Evolutionary conservation across 495 filamentous ascomycete species (phyloP), one percentile per base, ranked within the genome.

Genomic region (Chlorociboria aeruginascens): DNA sequence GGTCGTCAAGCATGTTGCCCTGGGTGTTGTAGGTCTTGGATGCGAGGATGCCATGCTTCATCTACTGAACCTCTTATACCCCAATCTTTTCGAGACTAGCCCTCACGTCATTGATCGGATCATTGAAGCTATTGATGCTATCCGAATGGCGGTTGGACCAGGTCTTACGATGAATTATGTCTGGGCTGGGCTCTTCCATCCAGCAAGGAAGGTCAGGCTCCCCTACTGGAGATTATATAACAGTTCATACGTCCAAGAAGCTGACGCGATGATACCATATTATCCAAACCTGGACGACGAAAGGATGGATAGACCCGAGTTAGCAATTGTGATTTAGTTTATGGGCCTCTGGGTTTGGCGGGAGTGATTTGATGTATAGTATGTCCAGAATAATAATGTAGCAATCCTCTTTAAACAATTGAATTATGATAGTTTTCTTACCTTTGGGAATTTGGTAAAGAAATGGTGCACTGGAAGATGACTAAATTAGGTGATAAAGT

Each of bases 31-130:
- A 42, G 93, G 93, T 29, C 71, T 99, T 16, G 93, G 92, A n/a
- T 95, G 88, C 63, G 93, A 99, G 66, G 93, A 99, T 63, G 92
- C 92, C 25, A 96, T 97, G 89, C 70, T 97, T 40, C 93, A 99
- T 70, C 76, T 99, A 9, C 81, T 99, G 48, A 97, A 97, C 63
- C 71, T 99, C 11, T 76, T 97, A 9, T 95, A 87, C 65, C 93
- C 93, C 12, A 99, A 99, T 61, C 76, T 99, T 56, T 99, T 96
- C 68, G 93, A 99, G 68, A 99, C 93, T 2, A 88, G 82, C 51
- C 93, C 93, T 8, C 93, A 99, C 73, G 93, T 99, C 52, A 99
- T 99, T 55, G 93, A 99, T 63, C 79, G 93, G 9, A 88, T 99
- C 48, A 82, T 96, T 44, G 93, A 97, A 62, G 92, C 92, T 32